Conservation (phyloP, 164 flowering plant genomes). For the Vitis rotundifolia region DNA sequence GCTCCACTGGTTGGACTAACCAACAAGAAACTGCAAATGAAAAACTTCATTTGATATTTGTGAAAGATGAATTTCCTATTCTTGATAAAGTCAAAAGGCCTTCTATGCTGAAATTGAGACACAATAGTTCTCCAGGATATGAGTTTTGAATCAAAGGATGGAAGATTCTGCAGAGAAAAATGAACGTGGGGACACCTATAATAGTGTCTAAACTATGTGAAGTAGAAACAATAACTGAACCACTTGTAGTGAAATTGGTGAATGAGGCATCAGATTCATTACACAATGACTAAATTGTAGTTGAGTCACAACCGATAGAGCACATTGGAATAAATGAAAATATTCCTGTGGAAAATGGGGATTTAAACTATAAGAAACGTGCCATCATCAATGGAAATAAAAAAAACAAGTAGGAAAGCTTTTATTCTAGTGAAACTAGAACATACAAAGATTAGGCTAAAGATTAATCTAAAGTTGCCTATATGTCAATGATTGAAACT, state of each 20-base stretch:
- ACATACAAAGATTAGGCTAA: conserved; percentile 55
- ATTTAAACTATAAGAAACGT: conserved; percentile 45
- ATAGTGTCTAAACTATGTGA: conserved; percentile 21
- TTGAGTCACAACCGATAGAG: conserved; percentile 39
- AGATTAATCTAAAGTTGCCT: conserved; percentile 64
- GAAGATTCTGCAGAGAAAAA: conserved; percentile 27
- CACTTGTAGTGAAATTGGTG: not conserved
- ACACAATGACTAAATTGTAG: conserved; percentile 21
- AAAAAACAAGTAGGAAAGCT: conserved; percentile 52
- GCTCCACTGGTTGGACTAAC: too few species aligned
- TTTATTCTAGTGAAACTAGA: conserved; percentile 65
- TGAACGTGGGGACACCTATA: conserved; percentile 28
- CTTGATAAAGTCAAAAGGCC: too few species aligned
- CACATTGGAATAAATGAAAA: conserved; percentile 34
- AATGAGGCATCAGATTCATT: conserved; percentile 16
- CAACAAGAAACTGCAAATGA: too few species aligned
- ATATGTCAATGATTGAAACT: conserved; percentile 81
- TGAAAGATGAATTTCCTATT: too few species aligned
- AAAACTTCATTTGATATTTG: too few species aligned
- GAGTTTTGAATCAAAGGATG: conserved; percentile 17
- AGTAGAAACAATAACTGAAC: conserved; percentile 24
- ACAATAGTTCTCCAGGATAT: conserved; percentile 12
- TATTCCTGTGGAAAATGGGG: conserved; percentile 33
- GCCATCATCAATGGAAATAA: conserved; percentile 36
- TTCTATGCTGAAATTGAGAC: too few species aligned